Evolutionary conservation across 2,329 filamentous ascomycete species (phyloP), one percentile per base, ranked within the genome.

Genomic region (Cadophora gregata): DNA sequence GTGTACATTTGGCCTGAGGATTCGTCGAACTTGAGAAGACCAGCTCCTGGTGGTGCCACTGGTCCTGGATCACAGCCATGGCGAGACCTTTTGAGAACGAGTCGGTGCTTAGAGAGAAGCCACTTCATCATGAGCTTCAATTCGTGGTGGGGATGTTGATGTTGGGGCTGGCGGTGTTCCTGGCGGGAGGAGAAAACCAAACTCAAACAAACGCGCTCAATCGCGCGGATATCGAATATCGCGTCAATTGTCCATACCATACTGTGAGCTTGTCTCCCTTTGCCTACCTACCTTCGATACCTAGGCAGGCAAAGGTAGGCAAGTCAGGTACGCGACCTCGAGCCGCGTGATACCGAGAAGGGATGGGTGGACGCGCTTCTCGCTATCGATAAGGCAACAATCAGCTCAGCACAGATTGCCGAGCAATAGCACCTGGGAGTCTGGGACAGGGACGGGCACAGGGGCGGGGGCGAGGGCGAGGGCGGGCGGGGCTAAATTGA

Each of bases 1-100:
- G 65, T 70, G 51, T 70, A 77, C 3, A 76, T 62, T 59, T 75
- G 75, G 3, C 75, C 75, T 9, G 75, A 71, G n/a, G 62, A 38
- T 33, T 70, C 65, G 59, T 77, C 74, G 38, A 71, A 74, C 58
- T 70, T 75, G 14, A 59, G 29, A 24, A 36, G 5, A 25, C 21
- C 19, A 16, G 42, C 47, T n/a, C n/a, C n/a, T 53, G 55, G 55
- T n/a, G 42, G 33, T 12, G 21, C 24, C 1, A 33, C 16, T 2
- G 29, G 47, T 3, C 5, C 33, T 27, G 6, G 55, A 25, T 42
- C 55, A 25, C 38, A 10, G 27, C 6, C 31, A 27, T 24, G 8
- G 29, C 21, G 47, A 27, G 21, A 24, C 29, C 45, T 56, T 19
- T n/a, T 53, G 47, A 48, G 24, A 14, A 63, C 33, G 8, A 63